These are phyloP conservation scores for Tetrahymena thermophila DNA, from an alignment of 73 alveolate species.

Conservation along the genomic window DNA sequence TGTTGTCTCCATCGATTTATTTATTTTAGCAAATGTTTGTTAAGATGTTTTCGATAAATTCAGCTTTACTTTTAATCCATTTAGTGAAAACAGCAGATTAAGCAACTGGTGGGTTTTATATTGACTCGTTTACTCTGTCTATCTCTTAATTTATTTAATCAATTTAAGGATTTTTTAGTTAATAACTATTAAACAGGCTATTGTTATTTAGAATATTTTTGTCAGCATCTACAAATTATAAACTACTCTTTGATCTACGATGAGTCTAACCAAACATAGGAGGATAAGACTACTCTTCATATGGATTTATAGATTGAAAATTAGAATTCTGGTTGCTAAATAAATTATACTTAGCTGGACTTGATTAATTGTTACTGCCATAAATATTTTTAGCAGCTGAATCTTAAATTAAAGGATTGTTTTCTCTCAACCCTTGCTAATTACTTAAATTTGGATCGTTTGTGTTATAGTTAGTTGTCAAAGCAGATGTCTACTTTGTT, in stretches of 20 bases:
- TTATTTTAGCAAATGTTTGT: neutral
- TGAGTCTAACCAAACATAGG: neutral
- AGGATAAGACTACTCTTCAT: neutral
- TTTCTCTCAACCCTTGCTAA: neutral
- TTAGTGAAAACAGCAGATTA: neutral
- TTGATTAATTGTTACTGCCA: neutral
- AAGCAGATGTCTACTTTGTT: neutral
- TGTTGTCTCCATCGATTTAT: neutral
- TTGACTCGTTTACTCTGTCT: neutral
- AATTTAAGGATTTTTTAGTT: neutral
- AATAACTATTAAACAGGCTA: neutral
- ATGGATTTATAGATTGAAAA: neutral
- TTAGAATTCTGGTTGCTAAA: neutral
- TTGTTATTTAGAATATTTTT: neutral
- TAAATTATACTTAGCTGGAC: neutral
- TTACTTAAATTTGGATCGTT: neutral
- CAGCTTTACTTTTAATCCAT: neutral
- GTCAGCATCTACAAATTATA: neutral
- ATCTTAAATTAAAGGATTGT: neutral
- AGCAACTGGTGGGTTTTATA: neutral
- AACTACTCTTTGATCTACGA: neutral
- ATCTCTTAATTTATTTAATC: neutral
- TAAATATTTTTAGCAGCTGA: neutral
- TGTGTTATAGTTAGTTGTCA: neutral
- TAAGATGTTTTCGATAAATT: neutral